phyloP scores from a whole-genome alignment of 2,329 filamentous ascomycete genomes.

The Sporothrix euskadiensis region DNA sequence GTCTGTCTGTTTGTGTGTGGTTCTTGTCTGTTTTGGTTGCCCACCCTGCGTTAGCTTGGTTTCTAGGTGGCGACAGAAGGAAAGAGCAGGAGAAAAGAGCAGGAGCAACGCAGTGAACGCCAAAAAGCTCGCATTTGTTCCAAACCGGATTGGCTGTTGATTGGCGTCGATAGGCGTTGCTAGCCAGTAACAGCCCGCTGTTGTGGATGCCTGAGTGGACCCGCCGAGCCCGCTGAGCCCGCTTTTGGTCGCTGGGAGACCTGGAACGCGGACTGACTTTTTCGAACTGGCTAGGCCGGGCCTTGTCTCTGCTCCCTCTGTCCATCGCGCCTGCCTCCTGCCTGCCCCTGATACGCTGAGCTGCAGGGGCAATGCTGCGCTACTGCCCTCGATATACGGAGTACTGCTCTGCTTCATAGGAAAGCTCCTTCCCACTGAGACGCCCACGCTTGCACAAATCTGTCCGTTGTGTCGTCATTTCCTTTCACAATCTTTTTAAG shows the following conservation, averaged over 20 bases:
- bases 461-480: conserved; percentile 23
- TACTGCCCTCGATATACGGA: background rate
- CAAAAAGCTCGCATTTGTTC: conserved; percentile 14
- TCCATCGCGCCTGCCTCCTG: background rate
- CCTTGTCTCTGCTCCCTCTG: background rate
- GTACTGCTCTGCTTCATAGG: background rate
- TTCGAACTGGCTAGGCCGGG: background rate
- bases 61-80: conserved; percentile 20
- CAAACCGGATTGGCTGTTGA: conserved; percentile 20
- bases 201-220: conserved; percentile 15
- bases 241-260: conserved; percentile 22
- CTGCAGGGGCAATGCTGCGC: background rate
- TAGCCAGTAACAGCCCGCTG: conserved; percentile 4
- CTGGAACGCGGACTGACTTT: background rate
- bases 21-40: conserved; percentile 16
- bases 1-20: conserved; percentile 2
- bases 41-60: conserved; percentile 18
- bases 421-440: background rate
- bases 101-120: background rate
- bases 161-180: conserved; percentile 3
- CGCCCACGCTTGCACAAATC: conserved; percentile 13
- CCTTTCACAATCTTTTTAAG: conserved; percentile 8
- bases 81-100: background rate
- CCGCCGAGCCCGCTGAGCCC: background rate
- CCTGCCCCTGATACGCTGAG: background rate